phyloP scores from a whole-genome alignment of 345 rosid genomes.

The Firmiana major region DNA sequence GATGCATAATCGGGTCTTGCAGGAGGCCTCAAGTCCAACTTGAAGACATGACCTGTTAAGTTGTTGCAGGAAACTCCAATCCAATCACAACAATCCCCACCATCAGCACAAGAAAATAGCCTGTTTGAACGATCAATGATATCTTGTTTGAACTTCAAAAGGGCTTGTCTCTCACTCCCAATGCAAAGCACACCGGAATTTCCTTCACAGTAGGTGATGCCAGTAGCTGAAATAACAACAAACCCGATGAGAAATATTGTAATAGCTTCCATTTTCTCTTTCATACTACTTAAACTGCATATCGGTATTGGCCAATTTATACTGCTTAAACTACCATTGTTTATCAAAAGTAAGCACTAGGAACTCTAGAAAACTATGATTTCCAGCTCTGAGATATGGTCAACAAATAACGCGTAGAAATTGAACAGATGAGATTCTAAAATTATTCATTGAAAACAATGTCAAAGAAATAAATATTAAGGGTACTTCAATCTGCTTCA shows the following conservation, averaged over 20 bases:
- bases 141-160: slow-evolving; percentile 21
- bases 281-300: not conserved
- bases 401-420: not conserved
- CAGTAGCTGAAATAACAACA: not conserved
- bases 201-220: not conserved
- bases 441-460: not conserved
- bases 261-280: not conserved
- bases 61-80: slow-evolving; percentile 28
- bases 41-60: slow-evolving; percentile 17
- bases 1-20: not conserved
- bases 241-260: not conserved
- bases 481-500: too few species aligned
- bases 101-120: slow-evolving; percentile 20
- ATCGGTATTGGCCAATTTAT: not conserved
- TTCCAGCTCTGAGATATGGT: not conserved
- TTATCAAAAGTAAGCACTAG: not conserved
- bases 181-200: slow-evolving; percentile 7
- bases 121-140: slow-evolving; percentile 18
- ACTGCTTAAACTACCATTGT: not conserved
- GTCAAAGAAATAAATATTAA: not conserved
- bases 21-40: slow-evolving; percentile 17
- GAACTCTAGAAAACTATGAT: not conserved
- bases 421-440: not conserved
- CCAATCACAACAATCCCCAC: slow-evolving; percentile 28
- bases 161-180: slow-evolving; percentile 18